A percentile compares a stretch with the other conserved stretches of the same genome.
Evolutionary conservation across 2,329 filamentous ascomycete species (phyloP).

Genomic region (Colletotrichum sp.): DNA sequence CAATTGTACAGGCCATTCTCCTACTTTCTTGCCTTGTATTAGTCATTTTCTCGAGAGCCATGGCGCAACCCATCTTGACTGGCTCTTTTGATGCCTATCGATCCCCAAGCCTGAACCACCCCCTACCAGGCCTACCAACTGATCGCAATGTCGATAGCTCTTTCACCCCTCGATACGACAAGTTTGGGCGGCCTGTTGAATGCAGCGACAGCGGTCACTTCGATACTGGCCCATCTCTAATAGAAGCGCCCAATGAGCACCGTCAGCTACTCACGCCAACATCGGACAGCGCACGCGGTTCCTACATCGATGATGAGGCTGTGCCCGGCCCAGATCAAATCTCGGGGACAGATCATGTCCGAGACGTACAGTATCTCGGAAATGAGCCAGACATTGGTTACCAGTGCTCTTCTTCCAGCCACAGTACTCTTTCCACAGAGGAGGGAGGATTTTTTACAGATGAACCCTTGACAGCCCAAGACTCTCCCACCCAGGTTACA

Average conservation of each 20-base stretch:
- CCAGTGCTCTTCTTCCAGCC: background rate
- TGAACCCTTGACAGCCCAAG: background rate
- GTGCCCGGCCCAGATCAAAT: background rate
- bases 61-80: slow-evolving; percentile 13
- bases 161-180: background rate
- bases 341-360: background rate
- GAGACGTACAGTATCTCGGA: background rate
- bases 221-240: background rate
- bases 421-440: background rate
- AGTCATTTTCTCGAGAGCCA: slow-evolving; percentile 72
- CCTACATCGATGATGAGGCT: background rate
- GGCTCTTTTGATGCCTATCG: background rate
- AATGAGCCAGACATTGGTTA: background rate
- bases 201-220: background rate
- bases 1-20: slow-evolving; percentile 87
- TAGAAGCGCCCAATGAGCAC: background rate
- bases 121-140: background rate
- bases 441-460: background rate
- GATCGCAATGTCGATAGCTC: background rate
- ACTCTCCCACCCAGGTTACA: background rate
- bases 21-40: slow-evolving; percentile 86
- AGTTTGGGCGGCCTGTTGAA: background rate
- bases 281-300: background rate
- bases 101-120: background rate
- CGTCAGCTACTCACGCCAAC: background rate